Base-by-base conservation (phyloP, 2,329 filamentous ascomycete genomes). In the Aspergillus pseudoglaucus region DNA sequence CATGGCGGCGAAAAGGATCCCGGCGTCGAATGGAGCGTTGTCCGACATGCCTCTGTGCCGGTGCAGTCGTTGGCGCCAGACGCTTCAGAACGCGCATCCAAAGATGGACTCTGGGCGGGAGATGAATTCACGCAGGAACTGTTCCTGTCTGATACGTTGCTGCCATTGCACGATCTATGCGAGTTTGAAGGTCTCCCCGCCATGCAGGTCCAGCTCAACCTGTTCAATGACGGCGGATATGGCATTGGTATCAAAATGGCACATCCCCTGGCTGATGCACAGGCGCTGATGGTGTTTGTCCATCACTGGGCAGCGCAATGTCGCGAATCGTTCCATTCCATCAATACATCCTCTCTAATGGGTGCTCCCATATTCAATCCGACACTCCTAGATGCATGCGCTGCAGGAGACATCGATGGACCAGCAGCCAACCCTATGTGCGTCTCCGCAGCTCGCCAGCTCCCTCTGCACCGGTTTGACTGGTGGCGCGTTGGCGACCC, bases 401-500 rank as follows among this genome's bases (percentile, higher is more conserved):
- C 60, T 1, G 48, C 55, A 14, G 60, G 59, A 15, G 48, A 59
- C 42, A 56, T 62, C 46, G 52, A 62, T 40, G 47, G 44, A 9
- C n/a, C 60, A n/a, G 44, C 30, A 1, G 42, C 53, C 1, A 55
- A 56, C 3, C 55, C 65, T 0, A 55, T 65, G n/a, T 48, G 61
- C 2, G 51, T 61, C 4, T 53, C 59, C 5, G 44, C 65, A 17
- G 49, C 54, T 6, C 53, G 56, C 2, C 27, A 17, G 6, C 55
- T 78, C 4, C 74, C 75, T 1, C 59, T 73, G 46, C 69, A 76
- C 52, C 67, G 75, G 6, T 76, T 68, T 48, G 71, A 77, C 59
- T 77, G 74, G 70, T 78, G 72, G 71, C 61, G 59, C 45, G 35
- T 30, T 38, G 33, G 27, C 23, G 40, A 45, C 46, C 46, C 45